Evolutionary conservation across 306 rosid genomes (phyloP).

Genomic region (Astragalus glycyphyllos): DNA sequence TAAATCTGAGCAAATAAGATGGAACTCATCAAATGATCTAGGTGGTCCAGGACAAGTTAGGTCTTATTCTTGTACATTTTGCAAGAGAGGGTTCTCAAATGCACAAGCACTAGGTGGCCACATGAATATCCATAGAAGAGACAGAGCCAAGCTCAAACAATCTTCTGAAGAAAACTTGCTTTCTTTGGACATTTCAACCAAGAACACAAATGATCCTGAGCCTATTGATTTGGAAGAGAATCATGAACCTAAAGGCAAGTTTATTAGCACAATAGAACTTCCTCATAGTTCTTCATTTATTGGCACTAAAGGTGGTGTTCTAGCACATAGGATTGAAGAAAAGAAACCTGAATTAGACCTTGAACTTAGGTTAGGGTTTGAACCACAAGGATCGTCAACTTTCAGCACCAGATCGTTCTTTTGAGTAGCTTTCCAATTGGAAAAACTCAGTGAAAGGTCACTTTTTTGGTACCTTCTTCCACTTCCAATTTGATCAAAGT

Average conservation of each 20-base stretch:
- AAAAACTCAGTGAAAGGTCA: conserved; percentile 39
- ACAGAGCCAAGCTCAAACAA: conserved; percentile 69
- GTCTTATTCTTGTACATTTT: conserved; percentile 66
- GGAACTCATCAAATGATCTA: conserved; percentile 57
- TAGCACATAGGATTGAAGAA: conserved; percentile 31
- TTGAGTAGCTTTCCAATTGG: conserved; percentile 33
- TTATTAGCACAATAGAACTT: conserved; percentile 20
- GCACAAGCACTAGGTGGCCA: conserved; percentile 92
- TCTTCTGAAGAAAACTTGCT: conserved; percentile 54
- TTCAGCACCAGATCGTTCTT: conserved; percentile 58
- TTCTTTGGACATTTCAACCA: conserved; percentile 47
- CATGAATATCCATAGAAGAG: conserved; percentile 83
- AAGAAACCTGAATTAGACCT: conserved; percentile 55
- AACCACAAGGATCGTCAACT: conserved; percentile 43
- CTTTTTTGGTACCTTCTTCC: conserved; percentile 32
- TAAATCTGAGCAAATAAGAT: conserved; percentile 45
- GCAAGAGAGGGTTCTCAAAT: conserved; percentile 73
- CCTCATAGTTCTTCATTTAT: conserved; percentile 47
- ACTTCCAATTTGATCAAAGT: conserved; percentile 21
- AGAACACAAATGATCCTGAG: conserved; percentile 34
- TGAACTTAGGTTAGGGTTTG: conserved; percentile 64
- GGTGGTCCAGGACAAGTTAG: conserved; percentile 42
- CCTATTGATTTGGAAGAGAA: conserved; percentile 44
- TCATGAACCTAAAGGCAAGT: conserved; percentile 34
- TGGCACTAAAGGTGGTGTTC: conserved; percentile 17